Evolutionary conservation across 1,284 basidiomycete genomes (phyloP), one percentile per base, ranked within the genome.

Genomic region (Microbotryum saponariae): DNA sequence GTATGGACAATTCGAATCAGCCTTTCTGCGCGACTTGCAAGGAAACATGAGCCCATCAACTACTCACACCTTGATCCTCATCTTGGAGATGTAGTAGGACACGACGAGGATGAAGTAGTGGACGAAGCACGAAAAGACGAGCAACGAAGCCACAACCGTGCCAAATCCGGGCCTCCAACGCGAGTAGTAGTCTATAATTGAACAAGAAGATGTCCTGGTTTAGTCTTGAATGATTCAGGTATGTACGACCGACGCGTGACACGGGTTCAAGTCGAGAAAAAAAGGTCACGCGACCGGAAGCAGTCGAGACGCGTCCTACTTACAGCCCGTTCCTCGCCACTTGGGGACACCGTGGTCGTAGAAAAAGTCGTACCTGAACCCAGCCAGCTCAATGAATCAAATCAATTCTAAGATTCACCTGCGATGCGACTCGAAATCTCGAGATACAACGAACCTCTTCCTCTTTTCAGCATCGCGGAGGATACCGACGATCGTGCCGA

Each of bases 161-260:
- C 83, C 83, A 67, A 97, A 81, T 49, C 91, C 90, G 23, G 92
- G 92, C 50, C 92, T 83, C 81, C 88, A 97, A 63, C 92, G 85
- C 44, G 88, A 84, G 76, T 96, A 96, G 76, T 93, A 94, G 76
- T 96, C 94, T 52, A 84, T 85, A 27, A 85, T 89, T 18, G 18
- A 86, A 65, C 63, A 55, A 14, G 21, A 27, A 9, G 2, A 48
- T 48, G n/a, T 53, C 18, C 56, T 48, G 16, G 10, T 10, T 54
- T 45, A 48, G n/a, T n/a, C n/a, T n/a, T n/a, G n/a, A n/a, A n/a
- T n/a, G n/a, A n/a, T n/a, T n/a, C n/a, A n/a, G n/a, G n/a, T n/a
- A n/a, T n/a, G n/a, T n/a, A n/a, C n/a, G n/a, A n/a, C n/a, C n/a
- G n/a, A n/a, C n/a, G n/a, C n/a, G 27, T 54, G 51, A 33, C 33